Conservation (phyloP, 768 basidiomycete genomes). For the Leccinum fibrillosum region DNA sequence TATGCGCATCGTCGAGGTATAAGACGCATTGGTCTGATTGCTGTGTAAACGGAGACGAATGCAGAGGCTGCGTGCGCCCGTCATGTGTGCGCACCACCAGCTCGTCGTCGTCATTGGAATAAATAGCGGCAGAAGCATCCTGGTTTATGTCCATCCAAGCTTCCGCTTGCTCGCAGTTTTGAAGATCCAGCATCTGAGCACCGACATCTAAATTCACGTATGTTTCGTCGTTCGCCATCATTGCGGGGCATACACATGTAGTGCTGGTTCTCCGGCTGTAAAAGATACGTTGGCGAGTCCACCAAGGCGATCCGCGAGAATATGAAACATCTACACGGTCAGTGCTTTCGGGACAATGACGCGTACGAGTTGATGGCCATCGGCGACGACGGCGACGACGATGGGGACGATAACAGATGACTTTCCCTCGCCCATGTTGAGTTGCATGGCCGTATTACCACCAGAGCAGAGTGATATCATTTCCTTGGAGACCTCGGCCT, state of each 20-base stretch:
- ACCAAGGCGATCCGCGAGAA: constrained; percentile 29
- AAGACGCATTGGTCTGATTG: constrained; percentile 29
- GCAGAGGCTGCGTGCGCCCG: constrained; percentile 18
- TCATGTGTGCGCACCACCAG: constrained; percentile 23
- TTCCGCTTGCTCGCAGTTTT: constrained; percentile 38
- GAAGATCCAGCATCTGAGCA: constrained; percentile 50
- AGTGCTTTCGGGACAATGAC: constrained; percentile 26
- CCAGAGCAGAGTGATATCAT: constrained; percentile 30
- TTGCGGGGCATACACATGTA: constrained; percentile 6
- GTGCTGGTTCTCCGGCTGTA: constrained; percentile 19
- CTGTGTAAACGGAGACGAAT: constrained; percentile 25
- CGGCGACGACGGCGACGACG: constrained; percentile 22
- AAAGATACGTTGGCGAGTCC: constrained; percentile 33
- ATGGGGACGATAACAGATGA: constrained; percentile 37
- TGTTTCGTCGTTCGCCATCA: neutral
- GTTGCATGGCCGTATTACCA: constrained; percentile 40
- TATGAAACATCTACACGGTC: constrained; percentile 28
- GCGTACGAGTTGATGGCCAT: constrained; percentile 28
- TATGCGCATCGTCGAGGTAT: constrained; percentile 38
- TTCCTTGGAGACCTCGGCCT: constrained; percentile 26
- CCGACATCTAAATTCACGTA: constrained; percentile 43
- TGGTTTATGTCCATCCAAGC: constrained; percentile 36
- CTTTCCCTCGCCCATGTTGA: constrained; percentile 30
- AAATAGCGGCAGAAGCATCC: constrained; percentile 20
- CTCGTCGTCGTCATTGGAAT: constrained; percentile 28